Conservation (phyloP, 139 green algal genomes). For the Chlamydomonas schloesseri region DNA sequence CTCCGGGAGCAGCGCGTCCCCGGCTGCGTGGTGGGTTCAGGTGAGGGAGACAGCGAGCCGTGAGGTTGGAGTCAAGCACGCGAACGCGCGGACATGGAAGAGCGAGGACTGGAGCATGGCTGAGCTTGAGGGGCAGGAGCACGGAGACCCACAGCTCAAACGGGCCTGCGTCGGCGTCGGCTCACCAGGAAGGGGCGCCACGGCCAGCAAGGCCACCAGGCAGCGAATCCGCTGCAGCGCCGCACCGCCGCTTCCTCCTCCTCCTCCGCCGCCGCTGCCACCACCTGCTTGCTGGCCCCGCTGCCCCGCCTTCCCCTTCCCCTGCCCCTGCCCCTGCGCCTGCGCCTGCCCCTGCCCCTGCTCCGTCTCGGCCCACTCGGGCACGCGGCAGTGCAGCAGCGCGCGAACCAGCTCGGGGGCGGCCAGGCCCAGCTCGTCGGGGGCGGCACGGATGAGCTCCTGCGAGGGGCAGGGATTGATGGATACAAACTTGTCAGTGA, state of each 20-base stretch:
- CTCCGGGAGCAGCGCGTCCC: slow-evolving; percentile 68
- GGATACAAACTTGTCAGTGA: not conserved
- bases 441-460: slow-evolving; percentile 72
- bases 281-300: no score
- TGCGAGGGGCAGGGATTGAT: slow-evolving; percentile 30
- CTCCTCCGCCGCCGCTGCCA: not conserved
- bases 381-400: slow-evolving; percentile 76
- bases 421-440: slow-evolving; percentile 78
- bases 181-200: slow-evolving; percentile 51
- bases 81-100: no score
- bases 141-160: no score
- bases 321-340: slow-evolving; percentile 22
- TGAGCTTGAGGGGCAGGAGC: no score
- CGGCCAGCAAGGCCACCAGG: slow-evolving; percentile 68
- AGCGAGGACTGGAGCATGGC: no score
- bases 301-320: no score
- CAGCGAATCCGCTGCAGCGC: slow-evolving; percentile 37
- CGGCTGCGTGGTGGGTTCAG: slow-evolving; percentile 5
- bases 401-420: slow-evolving; percentile 74
- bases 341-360: slow-evolving; percentile 20
- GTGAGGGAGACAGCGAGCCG: not conserved
- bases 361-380: slow-evolving; percentile 71
- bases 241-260: not conserved
- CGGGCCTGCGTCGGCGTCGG: no score
- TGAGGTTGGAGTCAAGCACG: no score